A percentile compares a stretch with the other conserved stretches of the same genome.
phyloP scores from a whole-genome alignment of 2,329 filamentous ascomycete species.

The Cercospora sojina region DNA sequence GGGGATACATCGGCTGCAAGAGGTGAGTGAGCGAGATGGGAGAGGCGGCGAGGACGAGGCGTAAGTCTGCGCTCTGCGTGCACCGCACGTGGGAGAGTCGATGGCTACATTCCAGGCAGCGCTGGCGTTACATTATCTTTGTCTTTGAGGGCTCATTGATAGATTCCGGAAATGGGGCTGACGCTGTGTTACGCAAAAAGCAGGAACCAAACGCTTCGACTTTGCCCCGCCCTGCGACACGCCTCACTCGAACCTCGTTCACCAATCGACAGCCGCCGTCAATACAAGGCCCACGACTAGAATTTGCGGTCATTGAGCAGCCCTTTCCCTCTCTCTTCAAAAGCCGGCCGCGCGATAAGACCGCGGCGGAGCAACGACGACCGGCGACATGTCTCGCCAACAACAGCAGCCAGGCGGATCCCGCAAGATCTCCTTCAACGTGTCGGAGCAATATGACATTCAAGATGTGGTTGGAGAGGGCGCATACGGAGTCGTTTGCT shows the following conservation, averaged over 20 bases:
- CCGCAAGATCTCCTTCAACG: slow-evolving; percentile 98
- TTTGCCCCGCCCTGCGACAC: not conserved
- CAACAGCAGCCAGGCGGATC: slow-evolving; percentile 47
- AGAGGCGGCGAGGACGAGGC: not conserved
- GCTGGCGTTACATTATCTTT: slow-evolving; percentile 15
- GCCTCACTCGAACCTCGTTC: not conserved
- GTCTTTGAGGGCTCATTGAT: slow-evolving; percentile 16
- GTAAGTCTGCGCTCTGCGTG: slow-evolving; percentile 15
- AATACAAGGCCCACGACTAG: not conserved
- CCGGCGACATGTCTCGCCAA: slow-evolving; percentile 27
- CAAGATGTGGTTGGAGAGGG: slow-evolving; percentile 99
- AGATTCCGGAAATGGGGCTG: slow-evolving; percentile 19
- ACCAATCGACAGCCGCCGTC: not conserved
- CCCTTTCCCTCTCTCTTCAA: not conserved
- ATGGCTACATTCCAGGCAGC: slow-evolving; percentile 18
- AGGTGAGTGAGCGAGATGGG: not conserved
- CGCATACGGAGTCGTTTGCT: slow-evolving; percentile 97
- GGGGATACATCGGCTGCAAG: not conserved
- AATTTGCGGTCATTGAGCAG: not conserved
- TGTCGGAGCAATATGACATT: slow-evolving; percentile 98
- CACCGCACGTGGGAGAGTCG: slow-evolving; percentile 20
- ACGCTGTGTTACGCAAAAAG: slow-evolving; percentile 23
- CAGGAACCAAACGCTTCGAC: slow-evolving; percentile 16
- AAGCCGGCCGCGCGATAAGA: not conserved
- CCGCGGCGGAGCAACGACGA: slow-evolving; percentile 5